Evolutionary conservation across 257 asterid genomes (phyloP), one percentile per base, ranked within the genome.

Genomic region (Rauvolfia tetraphylla): DNA sequence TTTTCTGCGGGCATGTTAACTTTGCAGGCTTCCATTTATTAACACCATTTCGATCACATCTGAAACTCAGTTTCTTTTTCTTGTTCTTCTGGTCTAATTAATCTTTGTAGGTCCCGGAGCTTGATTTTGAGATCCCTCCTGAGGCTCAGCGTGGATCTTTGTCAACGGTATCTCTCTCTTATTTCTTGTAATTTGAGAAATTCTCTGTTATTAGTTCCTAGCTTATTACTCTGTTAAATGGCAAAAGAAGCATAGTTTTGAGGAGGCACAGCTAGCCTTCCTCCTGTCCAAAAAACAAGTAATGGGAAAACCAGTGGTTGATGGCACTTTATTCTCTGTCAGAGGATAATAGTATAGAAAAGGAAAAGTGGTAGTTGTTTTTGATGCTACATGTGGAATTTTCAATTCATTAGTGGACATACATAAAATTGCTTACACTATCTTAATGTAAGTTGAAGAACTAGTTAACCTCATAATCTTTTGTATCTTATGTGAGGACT

Each of bases 111-210:
- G 89, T 95, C 61, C 98, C 98, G 44, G 97, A 93, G 81, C 84
- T 95, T 76, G 97, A 91, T 79, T 91, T 95, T 75, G 98, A 93
- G 90, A 93, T 95, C 75, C 99, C 98, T 59, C 96, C 97, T 0
- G 99, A 95, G 84, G 93, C 99, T 80, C 98, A 95, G 86, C 90
- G 97, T 72, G 98, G 99, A 79, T 93, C 97, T 33, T 83, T 95
- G 87, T 91, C 99, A 84, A 90, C 97, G 67, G 99, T 95, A 91
- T 76, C 46, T 78, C 74, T 58, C n/a, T 34, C 29, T 59, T 39
- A 7, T 73, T 71, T 76, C 61, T 76, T 78, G 38, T 44, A 67
- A 20, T 51, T 42, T 38, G 38, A 62, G 44, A 25, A 61, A 66
- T 9, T 25, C 14, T 63, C 15, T 58, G 51, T 59, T 11, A 27